Conservation (phyloP, 169 alveolate species). For the Eimeria maxima region DNA sequence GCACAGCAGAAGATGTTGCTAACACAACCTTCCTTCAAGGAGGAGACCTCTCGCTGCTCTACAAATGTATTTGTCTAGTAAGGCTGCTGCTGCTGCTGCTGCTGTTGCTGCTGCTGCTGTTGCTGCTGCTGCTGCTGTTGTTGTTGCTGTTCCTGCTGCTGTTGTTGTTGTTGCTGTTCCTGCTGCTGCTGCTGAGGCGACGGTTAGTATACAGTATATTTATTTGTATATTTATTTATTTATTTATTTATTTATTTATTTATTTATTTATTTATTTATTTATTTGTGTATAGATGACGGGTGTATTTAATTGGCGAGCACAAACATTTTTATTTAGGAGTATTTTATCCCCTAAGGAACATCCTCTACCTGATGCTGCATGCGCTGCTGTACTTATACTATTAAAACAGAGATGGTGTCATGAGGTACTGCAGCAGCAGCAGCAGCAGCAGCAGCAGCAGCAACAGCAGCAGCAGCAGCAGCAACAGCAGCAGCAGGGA, state of each 20-base stretch:
- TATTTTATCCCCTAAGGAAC: slow-evolving; percentile 31
- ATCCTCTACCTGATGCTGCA: slow-evolving; percentile 38
- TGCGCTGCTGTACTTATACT: slow-evolving; percentile 55
- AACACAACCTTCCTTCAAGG: background rate
- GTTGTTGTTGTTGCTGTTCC: slow-evolving; percentile 13
- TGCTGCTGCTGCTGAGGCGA: background rate
- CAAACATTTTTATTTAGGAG: slow-evolving; percentile 32
- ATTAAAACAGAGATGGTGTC: slow-evolving; percentile 32
- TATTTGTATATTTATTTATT: too few species aligned
- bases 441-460: background rate
- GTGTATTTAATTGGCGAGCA: slow-evolving; percentile 1
- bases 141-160: slow-evolving; percentile 21
- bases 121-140: slow-evolving; percentile 31
- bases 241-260: too few species aligned
- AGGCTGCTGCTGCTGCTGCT: slow-evolving; percentile 29
- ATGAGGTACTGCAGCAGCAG: slow-evolving; percentile 1
- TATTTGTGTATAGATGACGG: background rate
- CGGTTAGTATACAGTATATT: background rate
- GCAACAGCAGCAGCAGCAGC: slow-evolving; percentile 6
- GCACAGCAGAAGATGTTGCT: background rate
- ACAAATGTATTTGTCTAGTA: slow-evolving; percentile 3
- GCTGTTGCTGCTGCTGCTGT: background rate
- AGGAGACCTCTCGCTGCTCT: slow-evolving; percentile 27
- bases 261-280: background rate
- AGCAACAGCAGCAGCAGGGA: background rate